phyloP scores from a whole-genome alignment of 2,329 filamentous ascomycete species.

The Daldinia sp. region DNA sequence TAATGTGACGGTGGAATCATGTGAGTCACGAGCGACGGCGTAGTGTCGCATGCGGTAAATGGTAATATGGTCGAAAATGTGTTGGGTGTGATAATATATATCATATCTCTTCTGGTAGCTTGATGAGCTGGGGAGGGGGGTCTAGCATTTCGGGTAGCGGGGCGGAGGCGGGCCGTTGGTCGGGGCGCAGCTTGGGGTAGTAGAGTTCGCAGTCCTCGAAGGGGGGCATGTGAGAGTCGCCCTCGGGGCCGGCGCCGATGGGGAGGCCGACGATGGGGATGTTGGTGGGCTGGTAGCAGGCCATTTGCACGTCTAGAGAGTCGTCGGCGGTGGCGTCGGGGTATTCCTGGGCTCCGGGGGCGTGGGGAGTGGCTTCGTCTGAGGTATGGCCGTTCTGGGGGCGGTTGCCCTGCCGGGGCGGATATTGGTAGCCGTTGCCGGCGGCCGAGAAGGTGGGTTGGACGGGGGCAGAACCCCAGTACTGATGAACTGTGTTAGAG shows the following conservation, averaged over 20 bases:
- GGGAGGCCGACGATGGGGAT: conserved; percentile 50
- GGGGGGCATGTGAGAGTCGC: conserved; percentile 45
- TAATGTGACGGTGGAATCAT: too few species aligned
- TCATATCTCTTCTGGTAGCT: too few species aligned
- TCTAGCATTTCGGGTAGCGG: neutral
- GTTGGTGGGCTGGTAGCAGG: conserved; percentile 22
- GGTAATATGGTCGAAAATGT: too few species aligned
- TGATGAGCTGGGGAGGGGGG: too few species aligned
- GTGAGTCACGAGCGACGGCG: too few species aligned
- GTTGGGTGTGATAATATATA: too few species aligned
- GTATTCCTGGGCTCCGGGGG: neutral
- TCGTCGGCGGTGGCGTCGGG: neutral
- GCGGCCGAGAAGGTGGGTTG: conserved; percentile 29
- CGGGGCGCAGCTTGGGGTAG: neutral
- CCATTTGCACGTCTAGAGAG: conserved; percentile 37
- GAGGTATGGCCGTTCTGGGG: neutral
- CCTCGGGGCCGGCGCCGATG: conserved; percentile 54
- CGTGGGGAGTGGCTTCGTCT: neutral
- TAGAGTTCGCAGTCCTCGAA: conserved; percentile 44
- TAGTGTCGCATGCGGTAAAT: too few species aligned
- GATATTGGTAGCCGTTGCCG: too few species aligned
- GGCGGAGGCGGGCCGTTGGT: conserved; percentile 8
- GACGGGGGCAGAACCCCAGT: conserved; percentile 1
- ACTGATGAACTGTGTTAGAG: neutral
- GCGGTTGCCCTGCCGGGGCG: too few species aligned